These are phyloP conservation scores for Phycomyces blakesleeanus DNA, from an alignment of 192 early-diverging fungal species.

Conservation along the genomic window DNA sequence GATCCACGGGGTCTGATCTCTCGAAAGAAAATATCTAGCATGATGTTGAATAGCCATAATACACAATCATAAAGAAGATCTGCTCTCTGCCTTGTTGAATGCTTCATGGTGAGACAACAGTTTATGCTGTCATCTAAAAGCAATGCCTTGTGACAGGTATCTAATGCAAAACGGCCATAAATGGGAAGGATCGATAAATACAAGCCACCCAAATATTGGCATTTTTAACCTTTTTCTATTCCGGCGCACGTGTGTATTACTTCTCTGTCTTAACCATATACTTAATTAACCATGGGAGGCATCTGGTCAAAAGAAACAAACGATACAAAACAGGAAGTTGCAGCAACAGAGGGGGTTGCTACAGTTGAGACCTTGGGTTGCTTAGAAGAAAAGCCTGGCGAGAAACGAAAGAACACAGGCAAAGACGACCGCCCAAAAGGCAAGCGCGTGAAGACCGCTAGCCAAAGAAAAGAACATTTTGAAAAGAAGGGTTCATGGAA, in stretches of 20 bases:
- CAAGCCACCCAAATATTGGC: too few relatives aligned
- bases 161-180: too few relatives aligned
- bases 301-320: background rate
- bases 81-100: background rate
- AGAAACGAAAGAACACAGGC: background rate
- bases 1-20: conserved; percentile 83
- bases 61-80: conserved; percentile 60
- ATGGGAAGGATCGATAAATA: too few relatives aligned
- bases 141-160: too few relatives aligned
- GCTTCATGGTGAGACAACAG: background rate
- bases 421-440: background rate
- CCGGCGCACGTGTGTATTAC: too few relatives aligned
- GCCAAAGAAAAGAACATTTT: conserved; percentile 20
- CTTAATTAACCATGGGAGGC: background rate
- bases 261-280: too few relatives aligned
- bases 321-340: background rate
- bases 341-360: background rate
- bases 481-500: conserved; percentile 17
- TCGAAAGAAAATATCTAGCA: conserved; percentile 81
- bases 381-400: background rate
- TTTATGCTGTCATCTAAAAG: background rate
- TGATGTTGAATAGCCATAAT: conserved; percentile 61
- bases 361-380: background rate
- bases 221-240: too few relatives aligned
- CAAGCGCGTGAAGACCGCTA: conserved; percentile 8